These are phyloP conservation scores for Suillus luteus DNA, from an alignment of 768 basidiomycete species.

Conservation along the genomic window DNA sequence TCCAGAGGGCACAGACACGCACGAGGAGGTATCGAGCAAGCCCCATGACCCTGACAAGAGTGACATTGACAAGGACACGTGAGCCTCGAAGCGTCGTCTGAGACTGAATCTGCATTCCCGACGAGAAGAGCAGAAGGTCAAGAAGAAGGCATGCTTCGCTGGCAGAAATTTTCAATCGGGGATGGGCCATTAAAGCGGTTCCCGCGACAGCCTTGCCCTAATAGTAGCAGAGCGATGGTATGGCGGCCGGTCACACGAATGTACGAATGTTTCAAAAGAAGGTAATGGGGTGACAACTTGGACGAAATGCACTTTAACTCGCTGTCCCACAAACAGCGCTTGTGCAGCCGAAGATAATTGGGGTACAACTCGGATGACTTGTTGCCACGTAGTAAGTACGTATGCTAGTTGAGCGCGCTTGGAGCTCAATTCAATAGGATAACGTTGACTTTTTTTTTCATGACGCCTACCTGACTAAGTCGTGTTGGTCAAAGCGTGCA, in stretches of 20 bases:
- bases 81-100: constrained; percentile 4
- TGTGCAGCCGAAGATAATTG: constrained; percentile 1
- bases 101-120: constrained; percentile 2
- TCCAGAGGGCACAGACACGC: not conserved
- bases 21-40: not conserved
- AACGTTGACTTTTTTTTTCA: constrained; percentile 2
- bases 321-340: not conserved
- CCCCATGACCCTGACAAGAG: not conserved
- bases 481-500: not conserved
- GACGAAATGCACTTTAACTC: not conserved
- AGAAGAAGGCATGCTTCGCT: not conserved
- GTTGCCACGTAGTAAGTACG: constrained; percentile 4
- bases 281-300: constrained; percentile 3
- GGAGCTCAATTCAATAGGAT: not conserved
- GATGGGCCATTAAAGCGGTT: constrained; percentile 1
- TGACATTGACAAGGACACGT: constrained; percentile 4
- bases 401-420: too few relatives aligned
- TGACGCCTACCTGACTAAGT: not conserved
- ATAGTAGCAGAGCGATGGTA: not conserved
- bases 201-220: not conserved
- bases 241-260: constrained; percentile 6
- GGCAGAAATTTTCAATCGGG: constrained; percentile 1
- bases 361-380: not conserved
- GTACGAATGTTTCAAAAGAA: not conserved
- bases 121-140: not conserved